Conservation (phyloP, 2,329 filamentous ascomycete species). For the Ciborinia camelliae region DNA sequence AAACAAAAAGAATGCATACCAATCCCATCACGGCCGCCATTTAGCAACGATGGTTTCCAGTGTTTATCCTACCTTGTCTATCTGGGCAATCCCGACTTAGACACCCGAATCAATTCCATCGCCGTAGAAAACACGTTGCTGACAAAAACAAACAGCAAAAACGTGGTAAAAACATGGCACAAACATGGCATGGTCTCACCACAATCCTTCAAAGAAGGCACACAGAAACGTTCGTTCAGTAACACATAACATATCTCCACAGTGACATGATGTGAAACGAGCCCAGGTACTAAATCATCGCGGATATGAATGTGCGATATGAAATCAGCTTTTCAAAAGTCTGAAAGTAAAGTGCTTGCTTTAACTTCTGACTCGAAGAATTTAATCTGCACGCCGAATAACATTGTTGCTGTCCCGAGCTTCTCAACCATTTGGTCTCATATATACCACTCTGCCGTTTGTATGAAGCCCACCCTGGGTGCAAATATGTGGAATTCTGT, state of each 20-base stretch:
- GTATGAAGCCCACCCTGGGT: not conserved
- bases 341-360: conserved; percentile 2
- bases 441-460: not conserved
- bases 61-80: not conserved
- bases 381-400: not conserved
- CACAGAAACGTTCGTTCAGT: not conserved
- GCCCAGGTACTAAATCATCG: not conserved
- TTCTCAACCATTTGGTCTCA: not conserved
- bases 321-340: not conserved
- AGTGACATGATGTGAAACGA: not conserved
- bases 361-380: not conserved
- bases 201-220: not conserved
- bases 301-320: not conserved
- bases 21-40: not conserved
- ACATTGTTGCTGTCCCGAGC: not conserved
- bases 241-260: not conserved
- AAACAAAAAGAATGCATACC: not conserved
- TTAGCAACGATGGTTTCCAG: not conserved
- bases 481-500: not conserved
- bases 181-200: not conserved
- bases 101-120: not conserved
- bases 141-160: not conserved
- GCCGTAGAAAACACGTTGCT: no score
- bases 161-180: no score
- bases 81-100: not conserved